Percentiles rank a stretch among this genome's conserved stretches.
Evolutionary conservation across 768 basidiomycete genomes (phyloP).

Genomic region (Suillus plorans): DNA sequence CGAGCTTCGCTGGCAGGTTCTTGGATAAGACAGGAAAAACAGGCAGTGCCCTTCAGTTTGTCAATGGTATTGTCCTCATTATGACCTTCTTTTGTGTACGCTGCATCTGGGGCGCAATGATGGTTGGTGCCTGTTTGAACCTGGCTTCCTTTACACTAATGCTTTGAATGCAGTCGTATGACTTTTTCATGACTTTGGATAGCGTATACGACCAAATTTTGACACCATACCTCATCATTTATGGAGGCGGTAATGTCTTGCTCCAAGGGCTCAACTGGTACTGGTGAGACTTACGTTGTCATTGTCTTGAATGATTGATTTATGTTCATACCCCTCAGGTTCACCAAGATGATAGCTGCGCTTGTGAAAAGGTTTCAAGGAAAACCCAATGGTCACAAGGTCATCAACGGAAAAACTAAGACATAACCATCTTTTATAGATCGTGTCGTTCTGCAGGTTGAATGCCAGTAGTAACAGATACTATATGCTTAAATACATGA

Average conservation of each 20-base stretch:
- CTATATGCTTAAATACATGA: not conserved
- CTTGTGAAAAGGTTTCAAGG: constrained; percentile 58
- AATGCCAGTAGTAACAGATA: not conserved
- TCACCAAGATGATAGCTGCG: constrained; percentile 70
- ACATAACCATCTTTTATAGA: not conserved
- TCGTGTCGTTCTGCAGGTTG: not conserved
- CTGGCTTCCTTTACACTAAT: not conserved
- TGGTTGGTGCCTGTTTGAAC: constrained; percentile 24
- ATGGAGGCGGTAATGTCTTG: constrained; percentile 57
- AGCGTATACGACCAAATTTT: constrained; percentile 56
- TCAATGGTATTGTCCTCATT: constrained; percentile 72
- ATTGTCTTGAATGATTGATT: not conserved
- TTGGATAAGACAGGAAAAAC: constrained; percentile 76
- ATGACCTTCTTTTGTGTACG: constrained; percentile 68
- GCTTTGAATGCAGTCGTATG: constrained; percentile 49
- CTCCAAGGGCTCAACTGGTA: constrained; percentile 76
- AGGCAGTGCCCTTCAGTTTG: constrained; percentile 61
- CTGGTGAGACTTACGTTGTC: constrained; percentile 51
- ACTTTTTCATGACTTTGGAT: constrained; percentile 63
- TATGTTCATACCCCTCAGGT: constrained; percentile 43
- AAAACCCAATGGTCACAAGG: constrained; percentile 18
- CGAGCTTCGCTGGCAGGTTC: constrained; percentile 45
- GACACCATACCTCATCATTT: constrained; percentile 47
- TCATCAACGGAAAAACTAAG: constrained; percentile 21
- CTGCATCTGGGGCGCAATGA: constrained; percentile 65